Evolutionary conservation across 2,329 filamentous ascomycete species (phyloP).

Genomic region (Niveomyces coronatus): DNA sequence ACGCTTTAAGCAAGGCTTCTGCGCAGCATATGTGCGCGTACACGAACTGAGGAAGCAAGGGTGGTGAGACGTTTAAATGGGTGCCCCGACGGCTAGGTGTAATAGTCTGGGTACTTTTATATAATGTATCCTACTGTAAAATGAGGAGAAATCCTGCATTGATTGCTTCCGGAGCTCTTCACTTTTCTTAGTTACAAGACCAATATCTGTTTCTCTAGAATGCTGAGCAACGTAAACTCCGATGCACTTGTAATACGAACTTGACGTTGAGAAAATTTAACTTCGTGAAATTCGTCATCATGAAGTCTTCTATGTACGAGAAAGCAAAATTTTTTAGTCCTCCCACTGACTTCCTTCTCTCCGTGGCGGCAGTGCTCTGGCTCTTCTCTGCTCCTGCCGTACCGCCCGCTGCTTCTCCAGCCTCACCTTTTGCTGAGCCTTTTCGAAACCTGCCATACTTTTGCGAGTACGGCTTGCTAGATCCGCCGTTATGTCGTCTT

Average conservation of each 20-base stretch:
- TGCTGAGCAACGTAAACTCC: too few species aligned
- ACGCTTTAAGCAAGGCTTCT: conserved; percentile 61
- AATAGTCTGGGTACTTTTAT: too few species aligned
- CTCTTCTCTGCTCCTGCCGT: conserved; percentile 38
- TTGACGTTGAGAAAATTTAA: too few species aligned
- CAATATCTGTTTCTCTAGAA: too few species aligned
- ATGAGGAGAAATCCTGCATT: neutral
- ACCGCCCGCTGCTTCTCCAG: conserved; percentile 37
- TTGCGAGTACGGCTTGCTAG: conserved; percentile 47
- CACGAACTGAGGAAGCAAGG: conserved; percentile 64
- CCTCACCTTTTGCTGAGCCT: conserved; percentile 45
- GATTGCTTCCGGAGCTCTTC: too few species aligned
- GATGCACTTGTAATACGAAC: too few species aligned
- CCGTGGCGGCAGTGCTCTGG: conserved; percentile 25
- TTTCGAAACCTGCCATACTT: conserved; percentile 53
- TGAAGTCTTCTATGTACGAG: too few species aligned
- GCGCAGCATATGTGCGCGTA: conserved; percentile 52
- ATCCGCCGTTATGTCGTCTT: conserved; percentile 34
- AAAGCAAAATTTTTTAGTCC: neutral
- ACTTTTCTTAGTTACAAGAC: too few species aligned
- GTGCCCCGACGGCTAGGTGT: too few species aligned
- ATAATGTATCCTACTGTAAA: too few species aligned
- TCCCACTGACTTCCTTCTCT: conserved; percentile 33
- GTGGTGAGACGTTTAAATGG: conserved; percentile 55
- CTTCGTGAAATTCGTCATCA: too few species aligned